Base-by-base conservation (phyloP, 352 stramenopile genomes). In the Phytophthora tubulina region DNA sequence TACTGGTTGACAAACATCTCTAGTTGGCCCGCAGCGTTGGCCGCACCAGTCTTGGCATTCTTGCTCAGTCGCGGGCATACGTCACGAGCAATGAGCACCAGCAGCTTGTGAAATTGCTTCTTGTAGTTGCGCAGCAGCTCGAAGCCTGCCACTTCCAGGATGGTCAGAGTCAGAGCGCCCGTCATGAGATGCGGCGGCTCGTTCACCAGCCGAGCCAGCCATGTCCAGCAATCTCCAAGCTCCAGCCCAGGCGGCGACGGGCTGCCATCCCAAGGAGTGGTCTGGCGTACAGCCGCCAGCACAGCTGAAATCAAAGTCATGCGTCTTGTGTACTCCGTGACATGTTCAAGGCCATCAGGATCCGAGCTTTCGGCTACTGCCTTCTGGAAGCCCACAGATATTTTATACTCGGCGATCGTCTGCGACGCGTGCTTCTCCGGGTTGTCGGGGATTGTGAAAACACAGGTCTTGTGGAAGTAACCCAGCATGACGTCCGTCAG, bases 261-360 rank as follows among this genome's bases (percentile, higher is more conserved):
- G 45, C 80, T 88, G 31, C 65, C 62, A 58, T 93, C 81, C 71
- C 78, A 93, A 4, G 86, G 86, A 6, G 67, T 78, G 0, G 86
- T 93, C 65, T 95, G 88, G 38, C 85, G 84, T n/a, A 91, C 81
- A 2, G 87, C 85, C 15, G 87, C 85, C 6, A 94, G 74, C 27
- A 93, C 82, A 3, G 87, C 85, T 2, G 82, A 66, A 56, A 93
- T 69, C 87, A 93, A 93, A 3, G 80, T 94, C 82, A 94, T 94
- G 57, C 87, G 87, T 68, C 89, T 87, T 14, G 87, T 78, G 66
- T 92, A 94, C 52, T 89, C 87, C 3, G 87, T 93, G 9, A 94
- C 72, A 65, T 94, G 87, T 69, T 94, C 87, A 2, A 94, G 72
- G 2, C 75, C 73, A 46, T 91, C 82, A 0, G 76, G 79, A 44